Conservation (phyloP, 2,329 filamentous ascomycete species). For the Phaeomoniella chlamydospora region DNA sequence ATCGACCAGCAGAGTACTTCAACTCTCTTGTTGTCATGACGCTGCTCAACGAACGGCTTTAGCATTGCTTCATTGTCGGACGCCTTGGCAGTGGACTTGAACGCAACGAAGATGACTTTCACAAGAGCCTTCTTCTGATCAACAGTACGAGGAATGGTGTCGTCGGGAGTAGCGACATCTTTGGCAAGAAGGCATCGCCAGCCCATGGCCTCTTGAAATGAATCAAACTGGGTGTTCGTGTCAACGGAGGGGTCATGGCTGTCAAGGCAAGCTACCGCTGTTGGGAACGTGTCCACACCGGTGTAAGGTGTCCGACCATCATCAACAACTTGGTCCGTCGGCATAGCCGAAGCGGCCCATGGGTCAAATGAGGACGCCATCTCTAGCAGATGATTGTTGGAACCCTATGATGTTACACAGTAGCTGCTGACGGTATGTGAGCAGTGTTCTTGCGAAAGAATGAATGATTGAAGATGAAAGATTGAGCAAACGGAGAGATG, state of each 20-base stretch:
- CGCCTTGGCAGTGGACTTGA: constrained; percentile 14
- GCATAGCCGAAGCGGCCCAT: too few relatives aligned
- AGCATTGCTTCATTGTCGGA: constrained; percentile 18
- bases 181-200: neutral
- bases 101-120: constrained; percentile 15
- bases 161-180: constrained; percentile 6
- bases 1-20: constrained; percentile 19
- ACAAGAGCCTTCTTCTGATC: constrained; percentile 14
- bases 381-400: too few relatives aligned
- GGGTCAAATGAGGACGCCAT: too few relatives aligned
- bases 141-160: constrained; percentile 13
- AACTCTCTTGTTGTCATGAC: constrained; percentile 12
- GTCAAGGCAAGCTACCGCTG: neutral
- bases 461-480: too few relatives aligned
- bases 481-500: too few relatives aligned
- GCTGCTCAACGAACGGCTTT: constrained; percentile 14
- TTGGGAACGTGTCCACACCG: neutral
- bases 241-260: neutral
- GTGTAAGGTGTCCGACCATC: constrained; percentile 1
- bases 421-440: too few relatives aligned
- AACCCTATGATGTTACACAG: too few relatives aligned
- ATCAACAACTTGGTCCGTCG: too few relatives aligned
- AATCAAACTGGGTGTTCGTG: neutral
- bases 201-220: constrained; percentile 1
- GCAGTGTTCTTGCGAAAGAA: too few relatives aligned